These are phyloP conservation scores for Tetradesmus lagerheimii DNA, from an alignment of 139 green algal species.

Conservation along the genomic window DNA sequence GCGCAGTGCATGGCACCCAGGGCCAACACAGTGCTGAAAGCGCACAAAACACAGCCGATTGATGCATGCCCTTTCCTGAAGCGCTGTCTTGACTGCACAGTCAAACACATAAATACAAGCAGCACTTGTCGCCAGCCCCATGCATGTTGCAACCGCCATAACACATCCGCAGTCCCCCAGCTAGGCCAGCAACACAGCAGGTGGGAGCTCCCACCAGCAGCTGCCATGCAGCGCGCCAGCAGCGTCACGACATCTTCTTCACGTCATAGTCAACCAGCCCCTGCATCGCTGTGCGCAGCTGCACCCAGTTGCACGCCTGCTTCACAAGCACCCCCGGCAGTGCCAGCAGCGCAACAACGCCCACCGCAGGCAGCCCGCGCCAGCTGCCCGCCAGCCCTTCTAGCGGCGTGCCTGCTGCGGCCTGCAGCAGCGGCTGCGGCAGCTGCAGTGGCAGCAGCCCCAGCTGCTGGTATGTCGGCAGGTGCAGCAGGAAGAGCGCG, in stretches of 20 bases:
- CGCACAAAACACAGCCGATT: no score
- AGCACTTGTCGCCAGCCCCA: no score
- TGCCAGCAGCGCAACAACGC: constrained; percentile 54
- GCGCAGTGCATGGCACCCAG: no score
- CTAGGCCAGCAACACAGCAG: no score
- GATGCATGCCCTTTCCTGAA: no score
- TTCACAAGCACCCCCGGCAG: constrained; percentile 78
- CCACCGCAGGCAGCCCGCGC: constrained; percentile 51
- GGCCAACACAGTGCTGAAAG: no score
- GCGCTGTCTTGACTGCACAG: no score
- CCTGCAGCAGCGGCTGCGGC: constrained; percentile 31
- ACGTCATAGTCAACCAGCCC: constrained; percentile 66
- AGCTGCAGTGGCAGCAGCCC: constrained; percentile 55
- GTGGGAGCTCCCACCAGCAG: no score
- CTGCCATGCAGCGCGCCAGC: not conserved
- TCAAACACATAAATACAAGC: no score
- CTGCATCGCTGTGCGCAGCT: constrained; percentile 69
- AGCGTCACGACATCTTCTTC: constrained; percentile 11
- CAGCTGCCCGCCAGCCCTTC: not conserved
- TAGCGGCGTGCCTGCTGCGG: not conserved
- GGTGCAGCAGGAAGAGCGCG: constrained; percentile 51
- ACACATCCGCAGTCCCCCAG: no score
- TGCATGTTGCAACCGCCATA: no score
- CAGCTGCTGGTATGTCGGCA: constrained; percentile 54
- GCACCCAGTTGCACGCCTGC: constrained; percentile 85